Conservation (phyloP, 2,329 filamentous ascomycete species). For the Ophiostoma australiae region DNA sequence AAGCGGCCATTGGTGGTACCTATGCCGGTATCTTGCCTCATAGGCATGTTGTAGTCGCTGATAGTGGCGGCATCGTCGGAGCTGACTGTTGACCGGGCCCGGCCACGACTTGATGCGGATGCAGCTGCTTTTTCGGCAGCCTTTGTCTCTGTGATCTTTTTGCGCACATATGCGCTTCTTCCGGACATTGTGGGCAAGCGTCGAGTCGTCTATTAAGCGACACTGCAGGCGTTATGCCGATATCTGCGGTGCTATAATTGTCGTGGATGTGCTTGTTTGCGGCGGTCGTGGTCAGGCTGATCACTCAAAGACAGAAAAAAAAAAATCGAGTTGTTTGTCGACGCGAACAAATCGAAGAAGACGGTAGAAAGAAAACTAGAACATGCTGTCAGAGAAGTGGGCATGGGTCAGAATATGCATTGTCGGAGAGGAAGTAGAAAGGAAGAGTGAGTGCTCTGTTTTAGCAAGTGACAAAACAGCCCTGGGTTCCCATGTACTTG, state of each 20-base stretch:
- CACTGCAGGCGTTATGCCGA: neutral
- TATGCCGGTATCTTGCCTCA: constrained; percentile 40
- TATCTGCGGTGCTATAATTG: neutral
- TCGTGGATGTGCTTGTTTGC: neutral
- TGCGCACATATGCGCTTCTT: constrained; percentile 54
- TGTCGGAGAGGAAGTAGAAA: neutral
- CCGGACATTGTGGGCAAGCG: constrained; percentile 47
- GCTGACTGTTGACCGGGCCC: constrained; percentile 38
- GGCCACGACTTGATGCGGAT: constrained; percentile 27
- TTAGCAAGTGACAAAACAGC: neutral
- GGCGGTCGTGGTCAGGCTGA: neutral
- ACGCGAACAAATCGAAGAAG: too few relatives aligned
- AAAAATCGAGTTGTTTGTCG: neutral
- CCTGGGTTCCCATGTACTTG: constrained; percentile 9
- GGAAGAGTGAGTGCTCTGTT: too few relatives aligned
- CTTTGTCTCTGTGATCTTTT: constrained; percentile 51
- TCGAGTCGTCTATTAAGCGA: neutral
- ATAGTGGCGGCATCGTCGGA: constrained; percentile 40
- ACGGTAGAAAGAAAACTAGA: neutral
- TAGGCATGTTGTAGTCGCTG: constrained; percentile 38
- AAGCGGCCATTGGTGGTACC: constrained; percentile 42
- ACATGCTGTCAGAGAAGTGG: neutral
- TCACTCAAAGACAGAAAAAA: neutral
- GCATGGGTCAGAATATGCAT: neutral
- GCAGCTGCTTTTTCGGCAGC: constrained; percentile 32